Percentiles rank a stretch among this genome's conserved stretches.
Evolutionary conservation across 768 basidiomycete genomes (phyloP).

Genomic region (Pleurotus giganteus): DNA sequence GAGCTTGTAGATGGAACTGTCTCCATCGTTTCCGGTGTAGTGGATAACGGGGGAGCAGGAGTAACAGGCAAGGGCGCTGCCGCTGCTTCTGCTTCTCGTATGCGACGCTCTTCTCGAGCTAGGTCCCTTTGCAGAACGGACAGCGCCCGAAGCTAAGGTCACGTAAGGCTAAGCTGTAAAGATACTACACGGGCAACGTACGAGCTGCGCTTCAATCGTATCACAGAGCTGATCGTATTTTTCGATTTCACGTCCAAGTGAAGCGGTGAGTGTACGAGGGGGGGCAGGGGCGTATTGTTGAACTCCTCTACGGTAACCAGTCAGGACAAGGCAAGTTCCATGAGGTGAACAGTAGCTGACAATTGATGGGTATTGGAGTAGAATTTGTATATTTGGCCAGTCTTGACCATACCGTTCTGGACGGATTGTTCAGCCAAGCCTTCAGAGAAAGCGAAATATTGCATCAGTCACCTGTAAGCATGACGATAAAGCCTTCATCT

Average conservation of each 20-base stretch:
- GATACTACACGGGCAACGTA: conserved; percentile 28
- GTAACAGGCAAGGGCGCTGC: conserved; percentile 25
- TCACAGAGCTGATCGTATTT: conserved; percentile 82
- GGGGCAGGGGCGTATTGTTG: conserved; percentile 57
- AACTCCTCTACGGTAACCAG: conserved; percentile 44
- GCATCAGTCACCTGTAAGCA: conserved; percentile 52
- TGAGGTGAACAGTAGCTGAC: conserved; percentile 35
- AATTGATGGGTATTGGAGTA: conserved; percentile 63
- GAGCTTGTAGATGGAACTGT: conserved; percentile 26
- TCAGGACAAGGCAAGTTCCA: background rate
- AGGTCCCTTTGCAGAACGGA: conserved; percentile 71
- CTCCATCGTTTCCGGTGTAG: conserved; percentile 15
- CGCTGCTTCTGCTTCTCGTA: conserved; percentile 35
- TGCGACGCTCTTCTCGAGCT: conserved; percentile 54
- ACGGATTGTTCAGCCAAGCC: conserved; percentile 7
- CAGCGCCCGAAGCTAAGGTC: conserved; percentile 64
- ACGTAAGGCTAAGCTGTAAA: background rate
- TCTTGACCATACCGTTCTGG: conserved; percentile 65
- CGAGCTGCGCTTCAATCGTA: conserved; percentile 69
- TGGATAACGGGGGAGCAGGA: conserved; percentile 16
- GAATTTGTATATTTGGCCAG: conserved; percentile 69
- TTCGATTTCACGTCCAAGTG: conserved; percentile 72
- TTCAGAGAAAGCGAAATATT: background rate
- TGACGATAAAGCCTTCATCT: conserved; percentile 53
- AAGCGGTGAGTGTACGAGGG: conserved; percentile 59